Evolutionary conservation across 768 basidiomycete species (phyloP).

Genomic region (Boletus subcaerulescens): DNA sequence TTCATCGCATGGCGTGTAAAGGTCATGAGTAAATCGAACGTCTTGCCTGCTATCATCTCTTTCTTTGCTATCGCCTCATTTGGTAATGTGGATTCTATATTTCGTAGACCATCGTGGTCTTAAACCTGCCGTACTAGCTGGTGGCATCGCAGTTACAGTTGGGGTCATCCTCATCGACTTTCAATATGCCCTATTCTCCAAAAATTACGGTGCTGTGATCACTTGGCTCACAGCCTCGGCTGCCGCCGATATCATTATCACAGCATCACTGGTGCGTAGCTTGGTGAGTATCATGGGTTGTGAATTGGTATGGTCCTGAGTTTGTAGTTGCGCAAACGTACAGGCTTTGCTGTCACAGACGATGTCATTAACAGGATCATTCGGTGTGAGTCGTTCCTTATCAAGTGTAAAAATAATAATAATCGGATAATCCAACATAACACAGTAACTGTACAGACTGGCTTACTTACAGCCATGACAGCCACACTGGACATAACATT

Average conservation of each 20-base stretch:
- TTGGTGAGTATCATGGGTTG: constrained; percentile 29
- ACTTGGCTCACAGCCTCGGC: constrained; percentile 44
- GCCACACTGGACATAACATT: constrained; percentile 18
- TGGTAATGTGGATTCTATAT: neutral
- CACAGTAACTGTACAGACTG: constrained; percentile 31
- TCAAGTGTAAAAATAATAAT: neutral
- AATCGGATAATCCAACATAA: neutral
- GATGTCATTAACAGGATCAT: constrained; percentile 40
- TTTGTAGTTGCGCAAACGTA: constrained; percentile 38
- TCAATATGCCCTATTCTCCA: constrained; percentile 33
- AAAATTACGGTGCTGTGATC: constrained; percentile 33
- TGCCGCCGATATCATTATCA: constrained; percentile 42
- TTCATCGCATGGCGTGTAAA: constrained; percentile 48
- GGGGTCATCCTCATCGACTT: constrained; percentile 29
- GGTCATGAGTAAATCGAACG: constrained; percentile 31
- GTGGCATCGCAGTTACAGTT: constrained; percentile 34
- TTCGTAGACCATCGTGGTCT: neutral
- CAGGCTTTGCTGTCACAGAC: constrained; percentile 42
- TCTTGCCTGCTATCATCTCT: constrained; percentile 26
- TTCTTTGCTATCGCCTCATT: constrained; percentile 8
- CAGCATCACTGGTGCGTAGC: constrained; percentile 40
- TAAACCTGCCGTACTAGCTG: constrained; percentile 22
- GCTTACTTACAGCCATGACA: constrained; percentile 7
- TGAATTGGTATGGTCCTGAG: neutral
- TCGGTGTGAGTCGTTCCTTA: constrained; percentile 24